phyloP scores from a whole-genome alignment of 768 basidiomycete genomes.

The Russula sp. region DNA sequence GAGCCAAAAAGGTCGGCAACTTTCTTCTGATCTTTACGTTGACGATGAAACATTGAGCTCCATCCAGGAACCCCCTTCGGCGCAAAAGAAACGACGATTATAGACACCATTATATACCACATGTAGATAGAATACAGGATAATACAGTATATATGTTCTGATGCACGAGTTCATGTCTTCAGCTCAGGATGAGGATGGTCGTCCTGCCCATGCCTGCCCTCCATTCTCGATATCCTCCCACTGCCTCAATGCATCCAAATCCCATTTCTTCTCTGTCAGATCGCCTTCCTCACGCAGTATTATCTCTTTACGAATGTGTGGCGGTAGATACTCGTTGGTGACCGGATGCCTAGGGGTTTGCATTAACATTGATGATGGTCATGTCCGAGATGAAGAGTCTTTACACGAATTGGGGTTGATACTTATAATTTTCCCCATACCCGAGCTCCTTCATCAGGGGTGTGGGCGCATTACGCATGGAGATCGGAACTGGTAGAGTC shows the following conservation, averaged over 20 bases:
- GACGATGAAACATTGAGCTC: neutral
- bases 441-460: slow-evolving; percentile 47
- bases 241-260: slow-evolving; percentile 37
- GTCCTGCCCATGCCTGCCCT: slow-evolving; percentile 33
- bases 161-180: neutral
- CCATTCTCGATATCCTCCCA: slow-evolving; percentile 43
- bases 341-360: slow-evolving; percentile 39
- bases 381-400: slow-evolving; percentile 12
- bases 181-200: neutral
- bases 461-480: slow-evolving; percentile 77
- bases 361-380: neutral
- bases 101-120: slow-evolving; percentile 1
- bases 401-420: slow-evolving; percentile 41
- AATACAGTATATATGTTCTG: neutral
- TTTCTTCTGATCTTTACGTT: neutral
- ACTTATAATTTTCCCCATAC: slow-evolving; percentile 44
- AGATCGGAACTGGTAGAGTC: slow-evolving; percentile 57
- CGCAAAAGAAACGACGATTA: slow-evolving; percentile 11
- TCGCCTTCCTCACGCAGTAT: slow-evolving; percentile 36
- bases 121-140: slow-evolving; percentile 4
- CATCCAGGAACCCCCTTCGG: neutral
- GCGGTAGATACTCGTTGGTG: slow-evolving; percentile 44
- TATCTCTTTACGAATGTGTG: slow-evolving; percentile 31
- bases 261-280: slow-evolving; percentile 37
- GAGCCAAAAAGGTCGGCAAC: slow-evolving; percentile 19